These are phyloP conservation scores for Solanum verrucosum DNA, from an alignment of 257 asterid genomes.

Conservation along the genomic window DNA sequence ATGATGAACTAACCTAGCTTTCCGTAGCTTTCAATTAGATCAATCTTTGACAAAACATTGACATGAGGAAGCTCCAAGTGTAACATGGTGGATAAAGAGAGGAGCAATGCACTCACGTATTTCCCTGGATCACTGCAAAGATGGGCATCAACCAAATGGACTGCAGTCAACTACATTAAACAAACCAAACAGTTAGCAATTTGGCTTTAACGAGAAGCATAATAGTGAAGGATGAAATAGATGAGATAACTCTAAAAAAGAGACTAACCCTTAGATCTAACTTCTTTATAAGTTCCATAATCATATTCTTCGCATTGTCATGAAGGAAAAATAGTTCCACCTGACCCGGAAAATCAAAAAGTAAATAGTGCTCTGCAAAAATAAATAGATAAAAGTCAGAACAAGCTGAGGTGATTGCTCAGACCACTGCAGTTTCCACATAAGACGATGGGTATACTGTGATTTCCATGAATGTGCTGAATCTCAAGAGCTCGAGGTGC, in stretches of 20 bases:
- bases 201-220: not conserved
- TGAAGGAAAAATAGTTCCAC: slow-evolving; percentile 97
- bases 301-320: slow-evolving; percentile 60
- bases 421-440: not conserved
- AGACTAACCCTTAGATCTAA: slow-evolving; percentile 60
- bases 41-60: slow-evolving; percentile 92
- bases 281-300: slow-evolving; percentile 79
- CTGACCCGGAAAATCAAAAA: slow-evolving; percentile 97
- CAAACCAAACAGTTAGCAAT: not conserved
- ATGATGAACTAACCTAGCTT: slow-evolving; percentile 49
- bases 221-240: not conserved
- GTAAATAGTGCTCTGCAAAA: slow-evolving; percentile 85
- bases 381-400: not conserved
- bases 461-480: not conserved
- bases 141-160: slow-evolving; percentile 94
- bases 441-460: not conserved
- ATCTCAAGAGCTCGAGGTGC: not conserved
- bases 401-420: not conserved
- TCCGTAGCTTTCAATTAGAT: slow-evolving; percentile 89
- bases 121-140: slow-evolving; percentile 98
- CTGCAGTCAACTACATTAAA: slow-evolving; percentile 75
- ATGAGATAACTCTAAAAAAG: not conserved
- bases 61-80: slow-evolving; percentile 96
- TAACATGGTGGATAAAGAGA: slow-evolving; percentile 86
- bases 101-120: slow-evolving; percentile 84